Evolutionary conservation across 164 flowering plant species (phyloP).

Genomic region (Pachysandra terminalis): DNA sequence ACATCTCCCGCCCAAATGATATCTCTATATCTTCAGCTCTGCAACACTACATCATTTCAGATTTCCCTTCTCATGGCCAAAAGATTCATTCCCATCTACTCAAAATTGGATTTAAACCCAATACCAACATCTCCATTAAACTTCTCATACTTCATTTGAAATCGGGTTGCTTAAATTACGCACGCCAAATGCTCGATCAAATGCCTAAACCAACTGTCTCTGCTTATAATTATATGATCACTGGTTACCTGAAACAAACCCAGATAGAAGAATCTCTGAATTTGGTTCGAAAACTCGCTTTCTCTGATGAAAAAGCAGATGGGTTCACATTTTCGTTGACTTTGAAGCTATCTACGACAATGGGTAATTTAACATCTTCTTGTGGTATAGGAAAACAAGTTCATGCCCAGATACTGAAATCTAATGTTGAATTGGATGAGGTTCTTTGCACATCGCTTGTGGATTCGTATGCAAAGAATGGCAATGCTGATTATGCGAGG

Average conservation of each 20-base stretch:
- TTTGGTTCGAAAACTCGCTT: slow-evolving; percentile 38
- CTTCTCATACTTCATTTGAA: slow-evolving; percentile 62
- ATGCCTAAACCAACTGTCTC: slow-evolving; percentile 57
- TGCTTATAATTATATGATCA: slow-evolving; percentile 76
- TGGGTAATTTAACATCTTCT: slow-evolving; percentile 9
- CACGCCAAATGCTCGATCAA: slow-evolving; percentile 69
- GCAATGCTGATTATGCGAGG: slow-evolving; percentile 62
- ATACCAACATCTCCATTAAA: slow-evolving; percentile 64
- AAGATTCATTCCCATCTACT: slow-evolving; percentile 66
- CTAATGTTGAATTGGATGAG: slow-evolving; percentile 49
- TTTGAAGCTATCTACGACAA: slow-evolving; percentile 56
- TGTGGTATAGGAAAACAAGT: slow-evolving; percentile 42
- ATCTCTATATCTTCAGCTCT: slow-evolving; percentile 44
- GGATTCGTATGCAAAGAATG: slow-evolving; percentile 69
- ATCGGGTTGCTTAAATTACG: slow-evolving; percentile 42
- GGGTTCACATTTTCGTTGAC: slow-evolving; percentile 76
- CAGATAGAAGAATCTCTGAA: slow-evolving; percentile 33
- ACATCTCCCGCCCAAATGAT: slow-evolving; percentile 19
- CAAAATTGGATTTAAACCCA: slow-evolving; percentile 63
- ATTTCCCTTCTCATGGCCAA: slow-evolving; percentile 54
- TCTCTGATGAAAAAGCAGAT: slow-evolving; percentile 55
- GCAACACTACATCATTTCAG: slow-evolving; percentile 66
- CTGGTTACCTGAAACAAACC: slow-evolving; percentile 60
- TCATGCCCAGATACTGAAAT: slow-evolving; percentile 64
- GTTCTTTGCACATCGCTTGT: slow-evolving; percentile 65